phyloP scores from a whole-genome alignment of 768 basidiomycete genomes.

The Suillus discolor region DNA sequence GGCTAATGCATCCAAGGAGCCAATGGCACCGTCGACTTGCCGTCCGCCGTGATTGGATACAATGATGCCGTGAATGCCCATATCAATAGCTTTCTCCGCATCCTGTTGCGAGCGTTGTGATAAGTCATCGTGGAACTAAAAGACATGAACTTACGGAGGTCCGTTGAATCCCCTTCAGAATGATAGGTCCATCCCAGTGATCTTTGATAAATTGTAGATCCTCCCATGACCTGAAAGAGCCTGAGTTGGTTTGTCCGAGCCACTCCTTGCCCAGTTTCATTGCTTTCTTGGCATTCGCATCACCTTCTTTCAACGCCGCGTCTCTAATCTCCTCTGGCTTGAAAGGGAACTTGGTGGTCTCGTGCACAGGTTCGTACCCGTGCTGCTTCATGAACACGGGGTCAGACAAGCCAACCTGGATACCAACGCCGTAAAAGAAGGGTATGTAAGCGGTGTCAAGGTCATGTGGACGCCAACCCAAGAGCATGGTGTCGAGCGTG shows the following conservation, averaged over 20 bases:
- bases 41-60: conserved; percentile 58
- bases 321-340: conserved; percentile 47
- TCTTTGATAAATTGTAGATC: conserved; percentile 67
- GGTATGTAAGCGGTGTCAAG: conserved; percentile 66
- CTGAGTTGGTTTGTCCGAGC: conserved; percentile 64
- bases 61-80: conserved; percentile 46
- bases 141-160: conserved; percentile 47
- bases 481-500: conserved; percentile 71
- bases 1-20: conserved; percentile 73
- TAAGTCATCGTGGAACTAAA: neutral
- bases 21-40: conserved; percentile 80
- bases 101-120: conserved; percentile 33
- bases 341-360: conserved; percentile 58
- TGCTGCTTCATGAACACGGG: conserved; percentile 74
- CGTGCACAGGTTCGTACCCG: conserved; percentile 44
- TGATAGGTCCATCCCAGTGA: conserved; percentile 76
- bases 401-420: conserved; percentile 70
- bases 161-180: conserved; percentile 78
- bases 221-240: conserved; percentile 68
- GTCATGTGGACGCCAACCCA: conserved; percentile 82
- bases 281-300: conserved; percentile 42
- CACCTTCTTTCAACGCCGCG: conserved; percentile 45
- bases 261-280: conserved; percentile 60
- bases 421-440: conserved; percentile 64
- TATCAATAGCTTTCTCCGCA: conserved; percentile 50